Base-by-base conservation (phyloP, 225 moss, liverwort and hornwort species). In the Sphagnum contortum region DNA sequence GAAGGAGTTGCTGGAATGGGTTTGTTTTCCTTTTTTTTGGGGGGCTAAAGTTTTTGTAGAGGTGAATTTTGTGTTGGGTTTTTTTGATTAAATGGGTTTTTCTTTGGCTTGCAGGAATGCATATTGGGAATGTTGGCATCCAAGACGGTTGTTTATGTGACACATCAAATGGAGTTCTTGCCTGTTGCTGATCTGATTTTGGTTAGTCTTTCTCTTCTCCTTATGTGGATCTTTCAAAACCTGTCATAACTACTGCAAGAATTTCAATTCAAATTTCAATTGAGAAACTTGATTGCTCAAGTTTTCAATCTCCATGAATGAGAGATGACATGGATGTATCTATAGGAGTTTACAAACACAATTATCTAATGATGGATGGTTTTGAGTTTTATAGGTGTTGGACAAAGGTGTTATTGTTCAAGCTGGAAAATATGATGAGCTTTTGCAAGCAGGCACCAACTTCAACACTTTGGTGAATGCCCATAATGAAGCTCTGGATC, bases 151-250 rank as follows among this genome's bases (percentile, higher is more conserved):
- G 75, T 92, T 3, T 89, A 78, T 53, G 79, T 92, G 3, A 89
- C 89, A 57, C 87, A 92, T 75, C 82, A 92, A 50, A 74, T 89
- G 76, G 91, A 92, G 60, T 87, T 80, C 57, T 69, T 92, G 61
- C 80, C 79, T 48, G 70, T 72, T 52, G 87, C 89, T 67, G 83
- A 92, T 65, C 70, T 79, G 9, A 85, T 92, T 71, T 60, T 92
- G 79, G 91, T 89, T 66, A 45, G 48, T 48, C 52, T 52, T 61
- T 57, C 55, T 54, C 9, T 13, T 50, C 64, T 29, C 2, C 47
- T 49, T 57, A 3, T 2, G 2, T 5, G 56, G 5, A n/a, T 2
- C 53, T 6, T 56, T 52, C 29, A 29, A 29, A 54, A 55, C 9
- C 13, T 48, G 3, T 62, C 9, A 29, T 1, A 29, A 29, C 29